Conservation (phyloP, 2,329 filamentous ascomycete species). For the Colletotrichum simmondsii region DNA sequence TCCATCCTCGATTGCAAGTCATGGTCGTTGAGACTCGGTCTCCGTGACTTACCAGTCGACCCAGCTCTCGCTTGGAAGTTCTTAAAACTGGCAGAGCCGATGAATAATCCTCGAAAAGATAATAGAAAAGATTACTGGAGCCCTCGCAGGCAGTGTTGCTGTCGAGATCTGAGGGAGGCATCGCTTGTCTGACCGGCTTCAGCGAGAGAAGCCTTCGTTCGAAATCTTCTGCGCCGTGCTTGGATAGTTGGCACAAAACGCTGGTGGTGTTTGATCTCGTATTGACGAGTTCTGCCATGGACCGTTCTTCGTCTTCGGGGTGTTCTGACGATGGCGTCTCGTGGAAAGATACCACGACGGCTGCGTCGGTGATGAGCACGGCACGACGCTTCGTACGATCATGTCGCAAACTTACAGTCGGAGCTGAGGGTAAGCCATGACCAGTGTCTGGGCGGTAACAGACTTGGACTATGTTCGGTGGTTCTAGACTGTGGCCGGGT, state of each 20-base stretch:
- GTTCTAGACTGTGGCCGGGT: conserved; percentile 47
- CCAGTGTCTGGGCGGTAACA: conserved; percentile 63
- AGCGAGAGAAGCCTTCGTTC: conserved; percentile 54
- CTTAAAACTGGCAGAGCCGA: conserved; percentile 68
- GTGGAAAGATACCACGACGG: conserved; percentile 77
- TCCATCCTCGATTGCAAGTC: not conserved
- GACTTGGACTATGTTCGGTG: conserved; percentile 35
- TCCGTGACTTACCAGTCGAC: not conserved
- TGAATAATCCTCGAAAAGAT: conserved; percentile 74
- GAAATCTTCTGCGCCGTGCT: conserved; percentile 48
- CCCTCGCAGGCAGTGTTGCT: conserved; percentile 7
- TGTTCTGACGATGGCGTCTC: conserved; percentile 60
- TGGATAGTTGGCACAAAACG: conserved; percentile 51
- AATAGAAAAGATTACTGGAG: conserved; percentile 62
- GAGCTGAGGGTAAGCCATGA: conserved; percentile 77
- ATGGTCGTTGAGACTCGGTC: not conserved
- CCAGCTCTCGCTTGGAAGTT: conserved; percentile 54
- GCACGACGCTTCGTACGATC: conserved; percentile 13
- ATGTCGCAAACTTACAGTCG: conserved; percentile 59
- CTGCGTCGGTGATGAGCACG: conserved; percentile 45
- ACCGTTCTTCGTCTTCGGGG: conserved; percentile 38
- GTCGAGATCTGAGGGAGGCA: conserved; percentile 27
- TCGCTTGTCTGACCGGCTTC: conserved; percentile 48
- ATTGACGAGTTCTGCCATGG: conserved; percentile 42
- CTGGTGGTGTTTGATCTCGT: conserved; percentile 52